phyloP scores from a whole-genome alignment of 2,329 filamentous ascomycete genomes.

The Aschersonia sp. region DNA sequence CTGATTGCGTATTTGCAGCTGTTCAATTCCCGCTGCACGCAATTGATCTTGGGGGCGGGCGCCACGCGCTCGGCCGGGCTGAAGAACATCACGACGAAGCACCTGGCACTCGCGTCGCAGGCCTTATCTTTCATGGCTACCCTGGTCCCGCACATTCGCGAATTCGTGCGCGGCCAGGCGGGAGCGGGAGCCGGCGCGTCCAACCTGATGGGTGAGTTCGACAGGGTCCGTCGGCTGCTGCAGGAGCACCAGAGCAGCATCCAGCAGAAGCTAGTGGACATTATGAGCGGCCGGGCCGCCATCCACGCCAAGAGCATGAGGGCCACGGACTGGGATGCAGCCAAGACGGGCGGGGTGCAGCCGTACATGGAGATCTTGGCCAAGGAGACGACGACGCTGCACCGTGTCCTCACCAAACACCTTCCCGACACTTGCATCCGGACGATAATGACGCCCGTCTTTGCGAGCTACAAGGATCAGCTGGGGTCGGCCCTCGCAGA shows the following conservation, averaged over 20 bases:
- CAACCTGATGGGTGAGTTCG: constrained; percentile 65
- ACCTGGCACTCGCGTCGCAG: constrained; percentile 83
- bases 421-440: constrained; percentile 62
- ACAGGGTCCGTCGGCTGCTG: constrained; percentile 68
- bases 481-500: constrained; percentile 58
- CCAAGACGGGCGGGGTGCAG: constrained; percentile 31
- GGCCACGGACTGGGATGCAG: constrained; percentile 57
- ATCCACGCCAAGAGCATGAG: constrained; percentile 63
- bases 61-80: constrained; percentile 79
- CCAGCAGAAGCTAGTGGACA: constrained; percentile 84
- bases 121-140: constrained; percentile 77
- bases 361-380: constrained; percentile 75
- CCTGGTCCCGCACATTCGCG: constrained; percentile 77
- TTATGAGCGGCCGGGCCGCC: constrained; percentile 68
- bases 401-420: constrained; percentile 72
- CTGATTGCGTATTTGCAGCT: constrained; percentile 79
- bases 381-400: constrained; percentile 74
- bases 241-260: constrained; percentile 87
- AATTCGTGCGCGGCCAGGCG: constrained; percentile 73
- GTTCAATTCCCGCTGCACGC: constrained; percentile 93
- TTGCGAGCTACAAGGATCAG: constrained; percentile 67
- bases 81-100: constrained; percentile 93
- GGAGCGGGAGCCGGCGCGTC: constrained; percentile 36
- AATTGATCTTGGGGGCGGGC: constrained; percentile 88
- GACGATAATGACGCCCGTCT: constrained; percentile 79